A percentile compares a stretch with the other conserved stretches of the same genome.
phyloP scores from a whole-genome alignment of 1,139 yeast genomes.

The Kodamaea ohmeri region DNA sequence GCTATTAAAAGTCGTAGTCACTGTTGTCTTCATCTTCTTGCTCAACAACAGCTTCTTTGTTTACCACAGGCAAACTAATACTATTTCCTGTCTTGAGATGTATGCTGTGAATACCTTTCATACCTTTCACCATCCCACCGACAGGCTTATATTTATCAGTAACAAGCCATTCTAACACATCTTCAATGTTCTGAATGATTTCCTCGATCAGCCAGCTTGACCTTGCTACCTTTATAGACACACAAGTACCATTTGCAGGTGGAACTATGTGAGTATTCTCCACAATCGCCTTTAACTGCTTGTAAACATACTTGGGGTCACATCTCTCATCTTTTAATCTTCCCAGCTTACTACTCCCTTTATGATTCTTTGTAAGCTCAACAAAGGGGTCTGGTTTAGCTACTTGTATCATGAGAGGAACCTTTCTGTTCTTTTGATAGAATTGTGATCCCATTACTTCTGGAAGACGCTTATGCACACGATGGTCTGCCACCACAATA shows the following conservation, averaged over 20 bases:
- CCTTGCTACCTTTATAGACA: constrained; percentile 53
- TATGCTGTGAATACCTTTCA: constrained; percentile 45
- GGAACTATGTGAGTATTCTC: constrained; percentile 61
- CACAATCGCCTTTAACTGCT: constrained; percentile 60
- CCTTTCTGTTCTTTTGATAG: constrained; percentile 55
- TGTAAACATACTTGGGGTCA: constrained; percentile 58
- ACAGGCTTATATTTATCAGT: constrained; percentile 49
- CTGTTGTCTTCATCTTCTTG: constrained; percentile 26
- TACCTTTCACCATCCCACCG: constrained; percentile 53
- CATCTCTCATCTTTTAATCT: constrained; percentile 52
- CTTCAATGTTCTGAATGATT: constrained; percentile 53
- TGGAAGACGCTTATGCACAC: constrained; percentile 60
- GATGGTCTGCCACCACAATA: constrained; percentile 60
- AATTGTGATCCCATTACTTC: constrained; percentile 54
- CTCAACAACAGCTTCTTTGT: constrained; percentile 16
- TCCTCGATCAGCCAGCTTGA: constrained; percentile 43
- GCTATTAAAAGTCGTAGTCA: constrained; percentile 28
- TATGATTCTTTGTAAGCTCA: constrained; percentile 22
- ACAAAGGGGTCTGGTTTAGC: constrained; percentile 50
- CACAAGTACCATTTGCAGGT: constrained; percentile 52
- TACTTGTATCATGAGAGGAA: constrained; percentile 67
- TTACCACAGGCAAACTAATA: constrained; percentile 49
- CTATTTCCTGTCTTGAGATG: constrained; percentile 65
- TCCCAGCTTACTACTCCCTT: constrained; percentile 28
- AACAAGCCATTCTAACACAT: constrained; percentile 50